Conservation (phyloP, 2,329 filamentous ascomycete species). For the Venturia carpophila region DNA sequence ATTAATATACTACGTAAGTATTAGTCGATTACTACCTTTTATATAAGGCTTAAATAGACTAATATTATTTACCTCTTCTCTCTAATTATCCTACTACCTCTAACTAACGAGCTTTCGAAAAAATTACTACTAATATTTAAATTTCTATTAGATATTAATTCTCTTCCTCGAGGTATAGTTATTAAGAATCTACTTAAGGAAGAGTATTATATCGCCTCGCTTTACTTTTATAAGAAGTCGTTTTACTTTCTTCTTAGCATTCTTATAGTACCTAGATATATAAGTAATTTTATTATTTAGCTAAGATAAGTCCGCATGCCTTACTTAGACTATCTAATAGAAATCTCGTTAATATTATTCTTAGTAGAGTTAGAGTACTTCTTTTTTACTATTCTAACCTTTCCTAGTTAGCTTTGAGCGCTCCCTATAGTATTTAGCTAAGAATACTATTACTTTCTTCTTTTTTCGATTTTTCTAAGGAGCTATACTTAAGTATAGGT, state of each 20-base stretch:
- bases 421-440: slow-evolving; percentile 9
- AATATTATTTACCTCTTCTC: slow-evolving; percentile 9
- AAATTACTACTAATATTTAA: slow-evolving; percentile 11
- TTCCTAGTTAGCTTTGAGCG: background rate
- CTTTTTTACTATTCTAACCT: slow-evolving; percentile 12
- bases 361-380: background rate
- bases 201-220: slow-evolving; percentile 6
- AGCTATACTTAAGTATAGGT: background rate
- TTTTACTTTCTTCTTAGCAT: background rate
- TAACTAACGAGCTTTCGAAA: background rate
- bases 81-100: background rate
- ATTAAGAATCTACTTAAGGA: slow-evolving; percentile 12
- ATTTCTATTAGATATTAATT: background rate
- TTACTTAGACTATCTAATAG: slow-evolving; percentile 7
- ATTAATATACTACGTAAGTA: slow-evolving; percentile 9
- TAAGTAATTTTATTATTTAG: background rate
- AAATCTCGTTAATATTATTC: slow-evolving; percentile 13
- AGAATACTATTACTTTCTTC: background rate
- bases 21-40: slow-evolving; percentile 4
- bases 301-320: background rate
- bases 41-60: background rate
- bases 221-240: background rate
- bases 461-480: background rate
- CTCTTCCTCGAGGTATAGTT: slow-evolving; percentile 6
- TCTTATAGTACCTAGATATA: slow-evolving; percentile 1